Evolutionary conservation across 306 rosid species (phyloP), one percentile per base, ranked within the genome.

Genomic region (Vigna trinervia): DNA sequence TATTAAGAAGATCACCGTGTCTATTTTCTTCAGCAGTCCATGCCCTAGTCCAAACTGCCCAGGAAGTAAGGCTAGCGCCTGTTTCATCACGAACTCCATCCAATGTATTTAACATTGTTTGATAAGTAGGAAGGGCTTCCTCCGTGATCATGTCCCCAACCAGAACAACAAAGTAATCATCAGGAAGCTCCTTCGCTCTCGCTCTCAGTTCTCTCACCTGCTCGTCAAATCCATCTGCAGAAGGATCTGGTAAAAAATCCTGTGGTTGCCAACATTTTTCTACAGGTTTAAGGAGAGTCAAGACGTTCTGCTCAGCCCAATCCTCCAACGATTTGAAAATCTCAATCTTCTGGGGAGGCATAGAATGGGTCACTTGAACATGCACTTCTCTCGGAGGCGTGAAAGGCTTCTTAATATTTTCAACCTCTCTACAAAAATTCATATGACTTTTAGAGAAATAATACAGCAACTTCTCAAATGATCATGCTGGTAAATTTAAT

Each of bases 21-120:
- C 98, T 83, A 82, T 93, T 93, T 81, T 93, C 98, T 73, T 93
- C 98, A 67, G 98, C 98, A 70, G 98, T 93, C 98, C 98, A 93
- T 23, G 98, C 95, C 88, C 98, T 91, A n/a, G 93, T 91, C 98
- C 98, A 93, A 82, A 91, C 3, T 38, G 92, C 98, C 98, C 98
- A 93, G 48, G 98, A 75, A 73, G 90, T 88, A 52, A 39, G 98
- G 85, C 98, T 93, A 20, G 98, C 96, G 39, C 98, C 98, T 0
- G 98, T 91, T 87, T 93, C 98, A 79, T 93, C 98, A 77, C 95
- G 85, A 78, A 89, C 95, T 66, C 98, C 96, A 57, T 93, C 98
- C 78, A 93, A 73, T 51, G 97, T 93, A 78, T 93, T 93, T 13
- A 93, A 89, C 97, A 93, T 93, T 11, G 97, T 93, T 83, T 93